Evolutionary conservation across 768 basidiomycete genomes (phyloP).

Genomic region (Tulasnella sp.): DNA sequence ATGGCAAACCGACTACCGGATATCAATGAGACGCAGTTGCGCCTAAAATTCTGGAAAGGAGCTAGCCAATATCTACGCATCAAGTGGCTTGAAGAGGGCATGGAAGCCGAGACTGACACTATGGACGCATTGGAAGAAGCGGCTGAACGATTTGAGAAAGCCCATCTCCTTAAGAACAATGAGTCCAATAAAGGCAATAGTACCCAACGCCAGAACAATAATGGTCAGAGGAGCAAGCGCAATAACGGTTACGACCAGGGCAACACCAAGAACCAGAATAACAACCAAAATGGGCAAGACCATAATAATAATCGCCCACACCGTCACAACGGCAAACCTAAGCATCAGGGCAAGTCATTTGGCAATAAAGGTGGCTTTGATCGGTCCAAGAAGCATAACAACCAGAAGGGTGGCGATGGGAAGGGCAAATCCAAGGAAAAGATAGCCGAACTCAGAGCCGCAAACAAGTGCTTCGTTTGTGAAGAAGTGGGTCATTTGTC

Average conservation of each 20-base stretch:
- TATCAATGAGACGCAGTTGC: neutral
- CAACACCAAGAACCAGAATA: neutral
- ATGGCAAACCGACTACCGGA: neutral
- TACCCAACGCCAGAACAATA: neutral
- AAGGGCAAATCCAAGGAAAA: neutral
- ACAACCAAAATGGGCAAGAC: no score
- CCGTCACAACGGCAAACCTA: no score
- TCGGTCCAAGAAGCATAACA: neutral
- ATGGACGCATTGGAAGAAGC: constrained; percentile 5
- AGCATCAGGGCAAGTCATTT: neutral
- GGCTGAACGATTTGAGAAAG: constrained; percentile 9
- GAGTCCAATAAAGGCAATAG: neutral
- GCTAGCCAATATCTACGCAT: neutral
- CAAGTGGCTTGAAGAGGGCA: neutral
- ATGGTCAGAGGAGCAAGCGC: no score
- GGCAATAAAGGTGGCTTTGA: neutral
- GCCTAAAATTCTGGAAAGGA: constrained; percentile 4
- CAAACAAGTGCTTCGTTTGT: constrained; percentile 1
- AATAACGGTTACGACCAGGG: no score
- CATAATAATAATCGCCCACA: no score
- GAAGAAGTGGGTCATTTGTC: neutral
- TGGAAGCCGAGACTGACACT: constrained; percentile 3
- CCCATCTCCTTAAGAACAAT: neutral
- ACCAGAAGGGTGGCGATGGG: neutral
- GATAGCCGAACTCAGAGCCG: constrained; percentile 5